Conservation (phyloP, 371 early-diverging fungal species). For the Rhizopus stolonifer region DNA sequence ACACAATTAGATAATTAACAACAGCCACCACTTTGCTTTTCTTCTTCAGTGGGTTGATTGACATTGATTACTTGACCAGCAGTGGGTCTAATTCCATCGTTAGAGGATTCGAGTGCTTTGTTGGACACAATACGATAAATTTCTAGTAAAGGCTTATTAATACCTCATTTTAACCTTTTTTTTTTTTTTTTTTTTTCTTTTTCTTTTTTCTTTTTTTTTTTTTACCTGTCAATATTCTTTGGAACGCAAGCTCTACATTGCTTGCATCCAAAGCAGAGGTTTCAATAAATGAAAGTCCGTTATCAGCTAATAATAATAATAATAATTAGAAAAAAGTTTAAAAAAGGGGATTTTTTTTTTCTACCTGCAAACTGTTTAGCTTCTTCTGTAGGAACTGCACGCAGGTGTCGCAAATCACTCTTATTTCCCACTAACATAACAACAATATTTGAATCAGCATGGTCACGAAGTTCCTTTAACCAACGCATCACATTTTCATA, state of each 20-base stretch:
- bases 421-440: slow-evolving; percentile 99
- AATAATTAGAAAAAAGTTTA: no score
- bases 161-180: no score
- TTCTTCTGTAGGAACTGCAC: slow-evolving; percentile 96
- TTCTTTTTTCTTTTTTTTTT: background rate
- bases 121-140: slow-evolving; percentile 92
- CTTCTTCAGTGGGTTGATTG: slow-evolving; percentile 64
- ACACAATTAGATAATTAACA: slow-evolving; percentile 18
- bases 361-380: slow-evolving; percentile 95
- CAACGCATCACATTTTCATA: slow-evolving; percentile 96
- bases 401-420: slow-evolving; percentile 94
- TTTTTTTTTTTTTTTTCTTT: no score
- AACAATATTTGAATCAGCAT: slow-evolving; percentile 97
- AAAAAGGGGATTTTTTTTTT: no score
- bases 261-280: slow-evolving; percentile 93
- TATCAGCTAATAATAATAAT: slow-evolving; percentile 77
- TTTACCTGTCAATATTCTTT: slow-evolving; percentile 87
- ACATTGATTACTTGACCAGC: slow-evolving; percentile 79
- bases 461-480: slow-evolving; percentile 98
- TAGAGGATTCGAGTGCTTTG: slow-evolving; percentile 82
- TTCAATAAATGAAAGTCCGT: slow-evolving; percentile 91
- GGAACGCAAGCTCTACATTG: slow-evolving; percentile 95
- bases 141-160: slow-evolving; percentile 53
- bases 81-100: slow-evolving; percentile 72
- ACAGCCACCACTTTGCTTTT: slow-evolving; percentile 77